Base-by-base conservation (phyloP, 495 filamentous ascomycete species). In the Pseudevernia furfuracea region DNA sequence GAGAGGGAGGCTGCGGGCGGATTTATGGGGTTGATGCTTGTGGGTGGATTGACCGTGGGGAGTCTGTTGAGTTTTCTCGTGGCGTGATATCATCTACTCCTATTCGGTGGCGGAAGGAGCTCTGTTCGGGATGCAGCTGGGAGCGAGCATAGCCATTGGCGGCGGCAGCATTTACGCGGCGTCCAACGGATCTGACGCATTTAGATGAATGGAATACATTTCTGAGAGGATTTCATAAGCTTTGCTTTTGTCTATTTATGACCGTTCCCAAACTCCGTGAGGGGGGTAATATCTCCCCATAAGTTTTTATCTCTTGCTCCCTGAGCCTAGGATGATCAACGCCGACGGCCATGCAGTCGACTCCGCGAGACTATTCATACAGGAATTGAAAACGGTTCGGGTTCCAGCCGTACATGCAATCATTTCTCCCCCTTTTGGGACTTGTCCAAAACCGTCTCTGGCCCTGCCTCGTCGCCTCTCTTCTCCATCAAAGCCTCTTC, bases 1-100 rank as follows among this genome's bases (percentile, higher is more conserved):
- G 93, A 97, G 75, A 81, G 87, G 36, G 91, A 96, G 77, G 90
- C 91, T 23, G 86, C 91, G 11, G 94, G 94, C 41, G 91, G 89
- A 10, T 97, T 97, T 68, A 97, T 98, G 94, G 89, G 89, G 12
- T 71, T 96, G 69, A 89, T 87, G 76, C 80, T 97, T 44, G 89
- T 96, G 36, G 87, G 80, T 30, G 94, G 94, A 3, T 74, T 97
- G 76, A 83, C 90, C 6, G 83, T 82, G 52, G 94, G 94, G 19
- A 97, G 92, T 79, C 76, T 97, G 70, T 73, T 92, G 75, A 97
- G 93, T 73, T 99, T 97, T 74, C 76, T 84, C 34, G 86, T 82
- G 67, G 81, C 84, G 30, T 70, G 57, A 67, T 48, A 25, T 19
- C 21, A 43, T 23, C 39, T 30, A 11, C 39, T 21, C 17, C 2